These are phyloP conservation scores for Forsythia suspensa DNA, from an alignment of 257 asterid genomes.

Conservation along the genomic window DNA sequence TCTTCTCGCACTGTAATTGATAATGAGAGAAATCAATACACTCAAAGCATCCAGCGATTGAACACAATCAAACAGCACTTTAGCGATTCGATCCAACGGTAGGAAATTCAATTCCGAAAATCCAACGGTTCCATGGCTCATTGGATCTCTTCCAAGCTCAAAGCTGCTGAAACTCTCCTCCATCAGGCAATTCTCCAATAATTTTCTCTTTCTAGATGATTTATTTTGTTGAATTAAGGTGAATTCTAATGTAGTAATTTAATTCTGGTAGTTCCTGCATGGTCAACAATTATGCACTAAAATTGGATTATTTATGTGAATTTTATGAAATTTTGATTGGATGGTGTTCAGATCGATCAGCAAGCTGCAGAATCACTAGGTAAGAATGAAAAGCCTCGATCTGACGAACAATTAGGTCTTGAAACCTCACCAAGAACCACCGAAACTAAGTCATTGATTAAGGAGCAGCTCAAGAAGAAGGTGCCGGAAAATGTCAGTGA, in stretches of 20 bases:
- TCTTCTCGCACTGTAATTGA: neutral
- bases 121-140: slow-evolving; percentile 59
- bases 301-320: neutral
- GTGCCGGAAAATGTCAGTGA: slow-evolving; percentile 31
- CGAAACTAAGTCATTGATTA: slow-evolving; percentile 61
- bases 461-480: slow-evolving; percentile 87
- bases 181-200: slow-evolving; percentile 59
- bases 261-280: neutral
- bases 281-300: neutral
- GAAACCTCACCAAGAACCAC: slow-evolving; percentile 38
- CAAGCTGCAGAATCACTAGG: slow-evolving; percentile 96
- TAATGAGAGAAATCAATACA: neutral
- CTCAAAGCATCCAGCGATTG: neutral
- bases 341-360: slow-evolving; percentile 73
- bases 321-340: slow-evolving; percentile 19
- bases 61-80: neutral
- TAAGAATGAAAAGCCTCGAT: slow-evolving; percentile 62
- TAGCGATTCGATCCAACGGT: slow-evolving; percentile 16
- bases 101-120: neutral
- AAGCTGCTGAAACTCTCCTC: slow-evolving; percentile 90
- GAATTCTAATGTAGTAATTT: neutral
- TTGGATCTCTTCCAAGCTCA: slow-evolving; percentile 99
- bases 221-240: neutral
- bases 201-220: slow-evolving; percentile 2
- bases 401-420: slow-evolving; percentile 47